A percentile compares a stretch with the other conserved stretches of the same genome.
Conservation (phyloP, 179 eudicot genomes). For the Patellifolia procumbens region DNA sequence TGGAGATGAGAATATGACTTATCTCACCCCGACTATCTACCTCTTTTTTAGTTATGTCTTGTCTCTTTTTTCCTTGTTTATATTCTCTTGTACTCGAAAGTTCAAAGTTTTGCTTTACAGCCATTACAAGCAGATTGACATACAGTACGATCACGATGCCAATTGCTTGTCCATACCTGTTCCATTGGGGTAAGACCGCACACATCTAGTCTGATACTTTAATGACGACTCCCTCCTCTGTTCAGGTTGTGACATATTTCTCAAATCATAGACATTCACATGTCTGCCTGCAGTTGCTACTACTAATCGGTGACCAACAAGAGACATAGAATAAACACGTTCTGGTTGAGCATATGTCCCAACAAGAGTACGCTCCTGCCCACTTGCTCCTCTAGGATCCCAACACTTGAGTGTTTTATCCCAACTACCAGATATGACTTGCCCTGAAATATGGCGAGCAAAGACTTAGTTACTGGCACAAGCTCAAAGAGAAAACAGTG, state of each 20-base stretch:
- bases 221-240: constrained; percentile 90
- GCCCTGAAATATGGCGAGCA: constrained; percentile 49
- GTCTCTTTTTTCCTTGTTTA: not conserved
- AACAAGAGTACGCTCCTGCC: constrained; percentile 87
- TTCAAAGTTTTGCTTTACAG: not conserved
- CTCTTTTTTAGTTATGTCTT: not conserved
- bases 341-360: constrained; percentile 95
- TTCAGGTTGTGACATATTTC: constrained; percentile 97
- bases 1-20: not conserved
- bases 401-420: constrained; percentile 96
- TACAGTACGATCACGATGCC: not conserved
- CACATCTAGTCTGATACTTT: constrained; percentile 95
- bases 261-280: constrained; percentile 89
- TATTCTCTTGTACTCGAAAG: not conserved
- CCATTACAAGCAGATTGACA: not conserved
- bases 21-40: not conserved
- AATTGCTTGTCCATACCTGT: constrained; percentile 57
- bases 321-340: constrained; percentile 88
- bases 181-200: constrained; percentile 92
- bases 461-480: not conserved
- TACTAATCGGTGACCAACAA: constrained; percentile 82
- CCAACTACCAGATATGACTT: constrained; percentile 97
- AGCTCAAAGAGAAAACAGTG: not conserved
- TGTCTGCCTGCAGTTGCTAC: constrained; percentile 97
- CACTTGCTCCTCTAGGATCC: constrained; percentile 99